Evolutionary conservation across 208 protist genomes (phyloP).

Genomic region (Porcisia hertigi): DNA sequence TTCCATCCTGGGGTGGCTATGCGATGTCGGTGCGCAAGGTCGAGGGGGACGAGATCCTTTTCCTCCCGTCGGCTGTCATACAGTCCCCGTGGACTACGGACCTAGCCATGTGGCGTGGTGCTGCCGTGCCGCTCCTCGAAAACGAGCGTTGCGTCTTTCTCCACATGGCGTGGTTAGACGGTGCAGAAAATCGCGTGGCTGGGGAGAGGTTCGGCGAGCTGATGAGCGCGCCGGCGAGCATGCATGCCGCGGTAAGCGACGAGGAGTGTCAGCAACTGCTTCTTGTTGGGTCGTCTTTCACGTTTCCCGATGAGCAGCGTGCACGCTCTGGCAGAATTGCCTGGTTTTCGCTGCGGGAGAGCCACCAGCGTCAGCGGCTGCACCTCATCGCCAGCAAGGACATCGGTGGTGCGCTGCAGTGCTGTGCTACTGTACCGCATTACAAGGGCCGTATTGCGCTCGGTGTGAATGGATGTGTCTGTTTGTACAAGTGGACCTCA

Average conservation of each 20-base stretch:
- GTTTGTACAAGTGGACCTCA: conserved; percentile 64
- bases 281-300: conserved; percentile 79
- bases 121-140: conserved; percentile 52
- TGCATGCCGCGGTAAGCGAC: background rate
- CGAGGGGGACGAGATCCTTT: conserved; percentile 65
- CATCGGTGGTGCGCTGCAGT: conserved; percentile 74
- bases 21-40: conserved; percentile 48
- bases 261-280: conserved; percentile 26
- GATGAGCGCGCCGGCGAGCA: background rate
- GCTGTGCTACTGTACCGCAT: conserved; percentile 75
- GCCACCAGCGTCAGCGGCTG: conserved; percentile 12
- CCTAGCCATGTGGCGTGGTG: conserved; percentile 6
- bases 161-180: conserved; percentile 42
- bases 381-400: conserved; percentile 45
- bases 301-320: conserved; percentile 73
- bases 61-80: conserved; percentile 37
- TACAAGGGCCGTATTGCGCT: conserved; percentile 71
- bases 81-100: conserved; percentile 32
- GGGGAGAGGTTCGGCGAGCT: conserved; percentile 5
- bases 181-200: conserved; percentile 6
- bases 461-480: conserved; percentile 76
- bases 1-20: conserved; percentile 58
- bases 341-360: conserved; percentile 40
- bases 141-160: conserved; percentile 87
- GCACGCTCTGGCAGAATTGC: conserved; percentile 60